phyloP scores from a whole-genome alignment of 225 moss, liverwort and hornwort species.

The Anthoceros angustus region DNA sequence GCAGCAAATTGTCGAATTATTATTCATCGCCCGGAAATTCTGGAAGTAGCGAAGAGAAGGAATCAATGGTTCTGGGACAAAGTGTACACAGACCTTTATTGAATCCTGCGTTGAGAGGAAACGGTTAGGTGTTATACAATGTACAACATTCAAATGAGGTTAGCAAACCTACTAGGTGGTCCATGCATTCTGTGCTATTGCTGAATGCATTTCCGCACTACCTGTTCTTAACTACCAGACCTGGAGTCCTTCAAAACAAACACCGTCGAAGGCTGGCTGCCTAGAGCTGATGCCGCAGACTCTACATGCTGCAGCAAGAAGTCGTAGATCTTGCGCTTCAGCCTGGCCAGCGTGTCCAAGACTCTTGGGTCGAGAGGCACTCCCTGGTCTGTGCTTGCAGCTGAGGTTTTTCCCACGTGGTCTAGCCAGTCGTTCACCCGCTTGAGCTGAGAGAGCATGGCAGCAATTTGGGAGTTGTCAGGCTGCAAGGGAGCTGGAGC shows the following conservation, averaged over 20 bases:
- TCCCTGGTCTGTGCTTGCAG: conserved; percentile 14
- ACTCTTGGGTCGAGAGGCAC: conserved; percentile 9
- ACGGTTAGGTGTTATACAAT: no score
- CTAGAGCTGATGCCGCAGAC: conserved; percentile 52
- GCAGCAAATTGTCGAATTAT: no score
- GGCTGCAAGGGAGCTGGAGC: conserved; percentile 4
- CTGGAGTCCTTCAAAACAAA: neutral
- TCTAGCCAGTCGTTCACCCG: conserved; percentile 54
- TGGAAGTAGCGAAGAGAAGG: no score
- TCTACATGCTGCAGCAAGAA: conserved; percentile 49
- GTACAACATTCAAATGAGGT: no score
- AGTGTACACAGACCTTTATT: no score
- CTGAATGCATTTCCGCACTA: no score
- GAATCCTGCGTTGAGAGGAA: no score
- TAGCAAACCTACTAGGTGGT: no score
- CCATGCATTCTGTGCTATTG: no score
- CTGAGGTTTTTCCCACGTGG: conserved; percentile 16
- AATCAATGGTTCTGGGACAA: no score
- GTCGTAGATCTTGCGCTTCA: conserved; percentile 47
- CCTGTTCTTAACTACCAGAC: neutral
- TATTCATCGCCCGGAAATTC: no score
- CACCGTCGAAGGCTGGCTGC: conserved; percentile 9
- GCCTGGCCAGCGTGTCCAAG: conserved; percentile 24
- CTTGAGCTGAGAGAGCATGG: conserved; percentile 48
- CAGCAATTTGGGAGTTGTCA: conserved; percentile 42